Conservation (phyloP, 2,329 filamentous ascomycete species). For the Calonectria montana region DNA sequence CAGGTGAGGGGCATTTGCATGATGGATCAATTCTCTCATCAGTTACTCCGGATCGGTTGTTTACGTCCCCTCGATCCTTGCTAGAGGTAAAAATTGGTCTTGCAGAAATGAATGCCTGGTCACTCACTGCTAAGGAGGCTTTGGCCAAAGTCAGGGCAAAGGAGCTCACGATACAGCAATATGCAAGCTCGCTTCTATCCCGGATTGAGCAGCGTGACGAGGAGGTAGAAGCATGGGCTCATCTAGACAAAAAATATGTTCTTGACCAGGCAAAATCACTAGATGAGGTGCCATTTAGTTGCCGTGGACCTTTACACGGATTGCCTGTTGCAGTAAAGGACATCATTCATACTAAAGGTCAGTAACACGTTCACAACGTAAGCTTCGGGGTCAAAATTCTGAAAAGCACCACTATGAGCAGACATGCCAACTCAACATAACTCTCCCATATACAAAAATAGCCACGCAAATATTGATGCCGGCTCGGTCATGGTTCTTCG, state of each 20-base stretch:
- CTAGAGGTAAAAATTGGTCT: background rate
- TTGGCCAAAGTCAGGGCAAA: background rate
- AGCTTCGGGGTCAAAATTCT: too few relatives aligned
- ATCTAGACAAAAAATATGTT: background rate
- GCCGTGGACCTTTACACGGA: background rate
- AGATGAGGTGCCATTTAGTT: background rate
- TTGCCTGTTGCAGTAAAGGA: slow-evolving; percentile 8
- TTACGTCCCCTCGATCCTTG: background rate
- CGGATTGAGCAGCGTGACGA: background rate
- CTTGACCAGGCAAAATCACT: background rate
- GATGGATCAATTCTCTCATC: background rate
- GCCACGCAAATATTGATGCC: background rate
- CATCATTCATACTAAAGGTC: slow-evolving; percentile 1
- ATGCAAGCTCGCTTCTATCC: background rate
- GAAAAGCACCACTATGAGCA: background rate
- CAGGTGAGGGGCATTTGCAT: background rate
- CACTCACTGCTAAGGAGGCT: background rate
- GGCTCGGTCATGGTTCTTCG: background rate
- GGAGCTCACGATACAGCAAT: background rate
- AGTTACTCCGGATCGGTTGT: background rate
- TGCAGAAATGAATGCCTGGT: background rate
- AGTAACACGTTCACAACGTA: background rate
- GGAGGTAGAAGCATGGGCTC: background rate
- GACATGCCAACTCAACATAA: slow-evolving; percentile 4
- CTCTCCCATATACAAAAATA: background rate